phyloP scores from a whole-genome alignment of 2,329 filamentous ascomycete genomes.

The Aaosphaeria arxii region DNA sequence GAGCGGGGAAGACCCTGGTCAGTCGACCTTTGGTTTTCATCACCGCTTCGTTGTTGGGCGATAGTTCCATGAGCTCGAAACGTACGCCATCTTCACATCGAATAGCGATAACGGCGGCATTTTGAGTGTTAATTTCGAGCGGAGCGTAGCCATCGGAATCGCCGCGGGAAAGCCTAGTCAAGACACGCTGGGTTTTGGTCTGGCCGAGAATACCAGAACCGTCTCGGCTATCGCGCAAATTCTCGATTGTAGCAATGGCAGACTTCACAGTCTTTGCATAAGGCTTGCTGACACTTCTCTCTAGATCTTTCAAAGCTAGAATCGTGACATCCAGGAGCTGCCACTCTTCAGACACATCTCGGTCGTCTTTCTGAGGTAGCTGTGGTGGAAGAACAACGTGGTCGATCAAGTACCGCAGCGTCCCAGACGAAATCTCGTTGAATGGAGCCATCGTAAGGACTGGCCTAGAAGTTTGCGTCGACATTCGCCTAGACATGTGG shows the following conservation, averaged over 20 bases:
- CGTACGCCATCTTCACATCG: constrained; percentile 18
- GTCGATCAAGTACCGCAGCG: constrained; percentile 37
- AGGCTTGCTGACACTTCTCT: neutral
- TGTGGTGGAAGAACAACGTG: constrained; percentile 51
- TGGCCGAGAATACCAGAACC: constrained; percentile 6
- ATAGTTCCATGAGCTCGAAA: constrained; percentile 48
- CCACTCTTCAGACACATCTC: constrained; percentile 6
- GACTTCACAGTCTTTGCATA: neutral
- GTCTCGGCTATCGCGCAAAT: neutral
- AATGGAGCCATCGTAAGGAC: no score
- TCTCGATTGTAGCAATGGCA: neutral
- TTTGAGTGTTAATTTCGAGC: constrained; percentile 46
- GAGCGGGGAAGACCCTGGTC: constrained; percentile 45
- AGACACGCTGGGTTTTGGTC: constrained; percentile 1
- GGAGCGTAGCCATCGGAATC: constrained; percentile 18
- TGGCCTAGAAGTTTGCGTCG: no score
- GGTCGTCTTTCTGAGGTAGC: constrained; percentile 41
- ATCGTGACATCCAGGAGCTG: constrained; percentile 10
- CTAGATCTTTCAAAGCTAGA: constrained; percentile 4
- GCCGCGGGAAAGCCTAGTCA: no score
- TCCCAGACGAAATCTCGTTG: no score
- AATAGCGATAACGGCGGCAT: constrained; percentile 45
- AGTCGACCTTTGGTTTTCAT: constrained; percentile 41
- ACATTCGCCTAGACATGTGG: no score
- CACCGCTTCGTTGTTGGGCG: constrained; percentile 38